Base-by-base conservation (phyloP, 768 basidiomycete genomes). In the Auriscalpium vulgare region DNA sequence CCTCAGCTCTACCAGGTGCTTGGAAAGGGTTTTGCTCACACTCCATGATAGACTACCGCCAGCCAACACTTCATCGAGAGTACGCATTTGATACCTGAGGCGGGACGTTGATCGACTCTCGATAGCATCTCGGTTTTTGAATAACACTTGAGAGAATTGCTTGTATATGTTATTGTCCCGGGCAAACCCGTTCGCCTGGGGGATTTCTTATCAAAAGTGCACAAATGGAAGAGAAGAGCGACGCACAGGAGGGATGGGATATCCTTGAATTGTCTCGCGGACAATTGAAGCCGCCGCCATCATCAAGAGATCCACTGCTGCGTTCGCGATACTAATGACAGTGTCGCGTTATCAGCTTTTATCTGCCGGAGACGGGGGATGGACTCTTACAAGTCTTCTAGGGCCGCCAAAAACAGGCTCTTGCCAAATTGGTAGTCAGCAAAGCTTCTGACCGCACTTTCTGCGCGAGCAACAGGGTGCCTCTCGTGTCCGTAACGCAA, bases 141-240 rank as follows among this genome's bases (percentile, higher is more conserved):
- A 68, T 35, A 73, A 57, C 55, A 65, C 78, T 63, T 79, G 76
- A 19, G 66, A 63, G 56, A 92, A 88, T 2, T 84, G 80, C 60
- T 78, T 84, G 69, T 87, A 88, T 13, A 90, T 83, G 37, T 95
- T 83, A 59, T 92, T 87, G 69, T 98, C 95, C 19, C 95, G 81
- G 46, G 95, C 95, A 65, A 98, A 98, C 64, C 87, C 59, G 88
- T 94, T n/a, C 84, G 79, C 90, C 91, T 62, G 17, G 65, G 51
- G 37, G 40, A 37, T 35, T 40, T 36, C 16, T n/a, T 19, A 48
- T 34, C 60, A 16, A 59, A 35, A 23, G 40, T 56, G 13, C 19
- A 54, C 23, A n/a, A 50, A 10, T 19, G 13, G n/a, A 4, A 19
- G 55, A 44, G 43, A 13, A 51, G 54, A 5, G n/a, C 35, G 45